Conservation (phyloP, 768 basidiomycete species). For the Lentinula sp. region DNA sequence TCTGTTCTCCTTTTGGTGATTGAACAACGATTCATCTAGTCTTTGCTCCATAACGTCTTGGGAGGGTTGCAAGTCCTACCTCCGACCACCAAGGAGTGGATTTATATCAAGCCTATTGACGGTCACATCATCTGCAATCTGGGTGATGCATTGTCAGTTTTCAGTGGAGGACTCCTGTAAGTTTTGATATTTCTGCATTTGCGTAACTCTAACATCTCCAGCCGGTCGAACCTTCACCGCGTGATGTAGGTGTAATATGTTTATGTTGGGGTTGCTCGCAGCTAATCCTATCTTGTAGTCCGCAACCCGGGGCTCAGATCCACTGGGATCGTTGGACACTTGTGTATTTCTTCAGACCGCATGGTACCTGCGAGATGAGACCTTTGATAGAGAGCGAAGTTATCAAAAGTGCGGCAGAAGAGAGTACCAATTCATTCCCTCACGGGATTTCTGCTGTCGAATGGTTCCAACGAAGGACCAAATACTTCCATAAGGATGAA, state of each 20-base stretch:
- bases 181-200: too few relatives aligned
- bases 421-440: conserved; percentile 20
- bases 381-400: conserved; percentile 29
- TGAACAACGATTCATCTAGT: conserved; percentile 17
- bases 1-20: neutral
- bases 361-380: conserved; percentile 25
- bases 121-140: conserved; percentile 36
- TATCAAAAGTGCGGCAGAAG: conserved; percentile 23
- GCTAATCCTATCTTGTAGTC: conserved; percentile 13
- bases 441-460: conserved; percentile 15
- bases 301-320: conserved; percentile 36
- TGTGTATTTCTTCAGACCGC: conserved; percentile 43
- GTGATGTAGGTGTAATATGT: conserved; percentile 27
- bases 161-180: conserved; percentile 39
- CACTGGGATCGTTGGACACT: conserved; percentile 37
- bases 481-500: conserved; percentile 14
- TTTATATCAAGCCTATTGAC: conserved; percentile 36
- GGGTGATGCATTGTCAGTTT: conserved; percentile 40
- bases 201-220: too few relatives aligned
- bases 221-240: conserved; percentile 42
- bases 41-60: conserved; percentile 39
- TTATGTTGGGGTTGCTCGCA: neutral
- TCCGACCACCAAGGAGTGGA: conserved; percentile 38
- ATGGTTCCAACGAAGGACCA: conserved; percentile 21
- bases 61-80: conserved; percentile 44